phyloP scores from a whole-genome alignment of 768 basidiomycete species.

The Chlorophyllum brunneum region DNA sequence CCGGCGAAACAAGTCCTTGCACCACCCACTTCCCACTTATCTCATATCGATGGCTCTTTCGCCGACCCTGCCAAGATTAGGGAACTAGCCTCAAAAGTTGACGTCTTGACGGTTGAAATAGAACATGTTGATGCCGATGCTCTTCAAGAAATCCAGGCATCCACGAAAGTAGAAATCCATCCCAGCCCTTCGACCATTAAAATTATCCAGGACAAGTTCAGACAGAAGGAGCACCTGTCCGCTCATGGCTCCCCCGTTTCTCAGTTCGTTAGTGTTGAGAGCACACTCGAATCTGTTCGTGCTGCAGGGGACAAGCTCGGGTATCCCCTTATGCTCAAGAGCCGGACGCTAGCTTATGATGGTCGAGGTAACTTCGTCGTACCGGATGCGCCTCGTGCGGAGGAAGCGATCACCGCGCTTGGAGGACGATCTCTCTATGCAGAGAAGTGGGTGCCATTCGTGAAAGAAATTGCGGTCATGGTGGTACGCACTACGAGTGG shows the following conservation, averaged over 20 bases:
- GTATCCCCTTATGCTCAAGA: constrained; percentile 93
- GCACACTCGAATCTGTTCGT: constrained; percentile 45
- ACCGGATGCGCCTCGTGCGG: constrained; percentile 44
- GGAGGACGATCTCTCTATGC: constrained; percentile 80
- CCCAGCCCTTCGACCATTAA: constrained; percentile 81
- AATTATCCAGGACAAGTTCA: constrained; percentile 84
- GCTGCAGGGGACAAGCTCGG: constrained; percentile 59
- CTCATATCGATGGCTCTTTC: constrained; percentile 89
- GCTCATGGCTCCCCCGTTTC: constrained; percentile 55
- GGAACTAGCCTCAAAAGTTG: constrained; percentile 74
- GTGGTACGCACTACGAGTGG: constrained; percentile 80
- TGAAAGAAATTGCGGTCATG: constrained; percentile 93
- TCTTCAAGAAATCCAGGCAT: constrained; percentile 55
- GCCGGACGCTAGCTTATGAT: constrained; percentile 92
- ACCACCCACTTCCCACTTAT: constrained; percentile 41
- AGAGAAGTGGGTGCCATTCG: constrained; percentile 89
- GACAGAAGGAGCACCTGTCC: constrained; percentile 74
- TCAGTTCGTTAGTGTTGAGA: constrained; percentile 56
- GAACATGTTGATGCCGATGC: constrained; percentile 88
- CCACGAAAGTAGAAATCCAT: constrained; percentile 46
- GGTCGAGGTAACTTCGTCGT: constrained; percentile 90
- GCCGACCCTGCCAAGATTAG: constrained; percentile 73
- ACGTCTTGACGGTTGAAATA: constrained; percentile 92
- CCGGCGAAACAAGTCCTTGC: constrained; percentile 90
- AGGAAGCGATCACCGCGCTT: constrained; percentile 49